Evolutionary conservation across 2,329 filamentous ascomycete species (phyloP).

Genomic region (Zymoseptoria ardabiliae): DNA sequence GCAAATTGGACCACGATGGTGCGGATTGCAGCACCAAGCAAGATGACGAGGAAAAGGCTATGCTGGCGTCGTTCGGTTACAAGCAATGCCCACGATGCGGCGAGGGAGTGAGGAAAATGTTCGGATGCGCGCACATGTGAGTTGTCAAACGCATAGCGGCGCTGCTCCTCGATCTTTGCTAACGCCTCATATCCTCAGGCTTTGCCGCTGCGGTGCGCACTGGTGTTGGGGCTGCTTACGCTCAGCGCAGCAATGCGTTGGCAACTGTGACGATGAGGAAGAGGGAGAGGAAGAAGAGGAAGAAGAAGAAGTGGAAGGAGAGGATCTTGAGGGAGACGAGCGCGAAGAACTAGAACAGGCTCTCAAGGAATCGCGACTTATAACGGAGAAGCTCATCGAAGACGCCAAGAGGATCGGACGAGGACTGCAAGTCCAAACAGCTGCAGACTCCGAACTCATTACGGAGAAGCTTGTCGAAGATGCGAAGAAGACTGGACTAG

Average conservation of each 20-base stretch:
- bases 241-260: slow-evolving; percentile 29
- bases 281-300: neutral
- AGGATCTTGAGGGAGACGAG: too few relatives aligned
- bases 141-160: neutral
- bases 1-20: slow-evolving; percentile 34
- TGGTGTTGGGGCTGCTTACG: slow-evolving; percentile 43
- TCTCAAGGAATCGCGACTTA: too few relatives aligned
- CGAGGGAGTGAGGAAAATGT: slow-evolving; percentile 42
- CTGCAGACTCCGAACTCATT: too few relatives aligned
- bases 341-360: too few relatives aligned
- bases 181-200: neutral
- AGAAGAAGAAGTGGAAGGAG: too few relatives aligned
- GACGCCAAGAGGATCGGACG: too few relatives aligned
- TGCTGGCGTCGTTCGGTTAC: slow-evolving; percentile 40
- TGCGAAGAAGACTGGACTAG: too few relatives aligned
- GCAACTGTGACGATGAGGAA: neutral
- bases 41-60: slow-evolving; percentile 29
- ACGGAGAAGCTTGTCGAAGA: too few relatives aligned
- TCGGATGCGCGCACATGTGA: slow-evolving; percentile 42
- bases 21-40: slow-evolving; percentile 33
- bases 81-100: slow-evolving; percentile 46
- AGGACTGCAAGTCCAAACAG: too few relatives aligned
- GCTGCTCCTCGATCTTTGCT: neutral
- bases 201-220: slow-evolving; percentile 43
- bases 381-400: too few relatives aligned